Evolutionary conservation across 139 green algal species (phyloP), one percentile per base, ranked within the genome.

Genomic region (Coelastrella sp.): DNA sequence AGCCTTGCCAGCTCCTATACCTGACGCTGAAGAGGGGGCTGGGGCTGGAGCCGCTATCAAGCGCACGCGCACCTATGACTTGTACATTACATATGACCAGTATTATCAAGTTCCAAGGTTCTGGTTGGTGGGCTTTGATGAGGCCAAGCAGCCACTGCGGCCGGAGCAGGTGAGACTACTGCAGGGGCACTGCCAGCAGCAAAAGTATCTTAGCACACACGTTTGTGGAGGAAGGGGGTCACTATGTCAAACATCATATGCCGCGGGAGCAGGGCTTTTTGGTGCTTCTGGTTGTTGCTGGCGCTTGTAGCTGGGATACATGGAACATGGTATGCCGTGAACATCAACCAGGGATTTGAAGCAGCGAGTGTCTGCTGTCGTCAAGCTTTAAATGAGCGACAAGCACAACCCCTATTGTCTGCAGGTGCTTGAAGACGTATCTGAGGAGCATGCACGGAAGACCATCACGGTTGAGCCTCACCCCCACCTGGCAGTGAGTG

Each of bases 71-170:
- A 99, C 96, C 0, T 99, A 99, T 86, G 96, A 99, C 91, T 81
- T 99, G 75, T 95, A 98, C 91, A 98, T 99, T 87, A 98, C 95
- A 3, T 99, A 99, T 80, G 97, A 99, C 92, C 98, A 92, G 93
- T 98, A 97, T 81, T 98, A 99, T 83, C 92, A 95, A 81, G 96
- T 98, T 47, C 97, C 96, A 0, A 92, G 96, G 22, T 95, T 99
- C 81, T 99, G 97, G 97, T 93, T 99, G 81, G 94, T 98, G 58
- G 97, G 97, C 13, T 98, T 96, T 90, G 94, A 97, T 66, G 96
- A 98, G 89, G 83, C 91, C 32, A 86, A 93, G 3, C 90, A 95
- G 85, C 96, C 95, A 4, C 92, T 99, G 20, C 87, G 65, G 23
- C 85, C 93, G 4, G 68, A 92, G 54, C 92, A 97, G 94, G 96